A percentile compares a stretch with the other conserved stretches of the same genome.
These are phyloP conservation scores for Wilhelminamyces savonicus DNA, from an alignment of 805 yeast species.

Conservation along the genomic window DNA sequence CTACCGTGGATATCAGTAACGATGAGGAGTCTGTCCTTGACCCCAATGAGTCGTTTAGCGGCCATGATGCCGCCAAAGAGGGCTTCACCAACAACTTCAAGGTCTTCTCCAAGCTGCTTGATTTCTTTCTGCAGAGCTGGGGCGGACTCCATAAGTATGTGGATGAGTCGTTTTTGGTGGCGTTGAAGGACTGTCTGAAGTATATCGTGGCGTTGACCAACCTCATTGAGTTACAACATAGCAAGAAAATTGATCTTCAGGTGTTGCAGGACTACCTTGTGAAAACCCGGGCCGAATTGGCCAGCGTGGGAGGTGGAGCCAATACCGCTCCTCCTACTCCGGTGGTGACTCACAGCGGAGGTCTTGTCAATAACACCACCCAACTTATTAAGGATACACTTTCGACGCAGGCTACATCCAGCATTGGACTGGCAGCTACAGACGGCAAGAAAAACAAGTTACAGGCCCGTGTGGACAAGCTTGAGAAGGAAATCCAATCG, in stretches of 20 bases:
- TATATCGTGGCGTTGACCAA: slow-evolving; percentile 43
- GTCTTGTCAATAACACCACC: slow-evolving; percentile 36
- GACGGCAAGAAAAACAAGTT: slow-evolving; percentile 40
- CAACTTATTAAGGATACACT: slow-evolving; percentile 45
- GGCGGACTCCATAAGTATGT: slow-evolving; percentile 39
- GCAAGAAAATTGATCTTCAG: slow-evolving; percentile 86
- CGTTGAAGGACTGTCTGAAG: slow-evolving; percentile 82
- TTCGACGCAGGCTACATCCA: slow-evolving; percentile 40
- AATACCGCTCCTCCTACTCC: slow-evolving; percentile 26
- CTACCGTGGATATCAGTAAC: slow-evolving; percentile 4
- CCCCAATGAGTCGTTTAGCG: slow-evolving; percentile 3
- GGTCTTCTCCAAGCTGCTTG: slow-evolving; percentile 31
- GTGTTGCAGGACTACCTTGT: slow-evolving; percentile 73
- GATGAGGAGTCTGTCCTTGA: slow-evolving; percentile 3
- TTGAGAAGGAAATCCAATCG: slow-evolving; percentile 39
- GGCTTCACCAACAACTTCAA: slow-evolving; percentile 24
- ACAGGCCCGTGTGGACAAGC: slow-evolving; percentile 33
- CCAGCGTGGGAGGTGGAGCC: slow-evolving; percentile 38
- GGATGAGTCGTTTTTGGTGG: slow-evolving; percentile 76
- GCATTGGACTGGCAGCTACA: slow-evolving; percentile 34
- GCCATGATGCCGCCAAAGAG: too few species aligned
- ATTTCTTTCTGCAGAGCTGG: slow-evolving; percentile 35
- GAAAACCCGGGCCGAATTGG: slow-evolving; percentile 65
- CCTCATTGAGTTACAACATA: slow-evolving; percentile 78
- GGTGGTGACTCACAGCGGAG: slow-evolving; percentile 18